Percentiles rank a stretch among this genome's conserved stretches.
Evolutionary conservation across 2,329 filamentous ascomycete species (phyloP).

Genomic region (Pyricularia sp.): DNA sequence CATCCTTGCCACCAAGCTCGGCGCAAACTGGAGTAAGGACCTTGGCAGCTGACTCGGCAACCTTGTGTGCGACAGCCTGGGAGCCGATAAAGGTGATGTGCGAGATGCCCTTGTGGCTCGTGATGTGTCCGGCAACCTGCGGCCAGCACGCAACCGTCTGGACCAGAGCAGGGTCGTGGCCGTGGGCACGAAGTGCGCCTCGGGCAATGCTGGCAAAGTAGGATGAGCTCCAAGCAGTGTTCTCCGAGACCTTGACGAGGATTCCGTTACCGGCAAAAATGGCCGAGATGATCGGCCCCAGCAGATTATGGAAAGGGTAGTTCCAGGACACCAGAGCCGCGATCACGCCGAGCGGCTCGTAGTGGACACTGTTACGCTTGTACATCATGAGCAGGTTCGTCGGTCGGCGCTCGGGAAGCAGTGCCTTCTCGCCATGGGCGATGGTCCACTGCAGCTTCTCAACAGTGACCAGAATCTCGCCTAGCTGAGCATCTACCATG

Average conservation of each 20-base stretch:
- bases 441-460: conserved; percentile 96
- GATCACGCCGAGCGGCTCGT: conserved; percentile 89
- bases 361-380: conserved; percentile 83
- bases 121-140: conserved; percentile 68
- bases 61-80: conserved; percentile 74
- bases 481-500: conserved; percentile 84
- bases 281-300: conserved; percentile 82
- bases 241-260: conserved; percentile 88
- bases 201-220: conserved; percentile 77
- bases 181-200: conserved; percentile 71
- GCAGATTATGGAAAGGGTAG: conserved; percentile 90
- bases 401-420: conserved; percentile 62
- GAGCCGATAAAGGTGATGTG: conserved; percentile 97
- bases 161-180: conserved; percentile 71
- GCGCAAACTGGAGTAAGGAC: conserved; percentile 80
- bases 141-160: conserved; percentile 88
- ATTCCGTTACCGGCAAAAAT: conserved; percentile 89
- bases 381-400: conserved; percentile 93
- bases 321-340: conserved; percentile 95
- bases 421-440: conserved; percentile 74
- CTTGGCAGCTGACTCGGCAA: conserved; percentile 78
- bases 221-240: conserved; percentile 82
- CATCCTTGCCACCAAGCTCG: conserved; percentile 92
- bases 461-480: conserved; percentile 86
- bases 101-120: conserved; percentile 71